These are phyloP conservation scores for Epithemia pelagica DNA, from an alignment of 108 stramenopile species.

Conservation along the genomic window DNA sequence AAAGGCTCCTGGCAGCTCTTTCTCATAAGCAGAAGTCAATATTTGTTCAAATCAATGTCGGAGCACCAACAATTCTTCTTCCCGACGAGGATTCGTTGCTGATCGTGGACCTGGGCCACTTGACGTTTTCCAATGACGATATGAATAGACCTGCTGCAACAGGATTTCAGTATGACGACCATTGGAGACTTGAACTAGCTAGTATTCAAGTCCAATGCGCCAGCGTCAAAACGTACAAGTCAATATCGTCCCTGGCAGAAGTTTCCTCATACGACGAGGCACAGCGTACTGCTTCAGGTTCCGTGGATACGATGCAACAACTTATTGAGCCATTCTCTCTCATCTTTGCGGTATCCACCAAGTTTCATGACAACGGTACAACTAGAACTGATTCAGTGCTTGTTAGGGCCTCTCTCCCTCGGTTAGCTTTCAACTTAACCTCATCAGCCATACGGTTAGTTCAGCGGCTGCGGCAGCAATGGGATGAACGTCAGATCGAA, in stretches of 20 bases:
- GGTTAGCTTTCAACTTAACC: constrained; percentile 58
- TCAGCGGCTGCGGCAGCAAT: constrained; percentile 34
- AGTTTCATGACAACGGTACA: constrained; percentile 17
- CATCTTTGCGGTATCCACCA: constrained; percentile 40
- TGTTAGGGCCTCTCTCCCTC: constrained; percentile 42
- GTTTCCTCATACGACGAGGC: neutral
- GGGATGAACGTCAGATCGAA: constrained; percentile 16
- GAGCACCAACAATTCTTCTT: constrained; percentile 53
- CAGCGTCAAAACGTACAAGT: neutral
- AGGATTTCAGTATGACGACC: constrained; percentile 32
- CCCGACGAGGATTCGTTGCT: constrained; percentile 47
- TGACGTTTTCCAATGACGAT: constrained; percentile 33
- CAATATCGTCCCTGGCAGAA: neutral
- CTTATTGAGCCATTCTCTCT: constrained; percentile 69
- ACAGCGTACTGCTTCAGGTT: neutral
- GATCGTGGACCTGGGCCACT: constrained; percentile 51
- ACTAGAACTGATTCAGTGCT: constrained; percentile 19
- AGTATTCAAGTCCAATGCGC: constrained; percentile 40
- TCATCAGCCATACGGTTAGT: constrained; percentile 52
- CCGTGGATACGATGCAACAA: constrained; percentile 4
- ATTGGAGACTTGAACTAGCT: constrained; percentile 43
- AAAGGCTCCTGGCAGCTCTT: constrained; percentile 41
- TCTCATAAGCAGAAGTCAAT: constrained; percentile 51
- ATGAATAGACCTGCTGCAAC: neutral
- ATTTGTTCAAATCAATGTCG: constrained; percentile 46